phyloP scores from a whole-genome alignment of 2,329 filamentous ascomycete species.

The Cyphellophora attinorum region DNA sequence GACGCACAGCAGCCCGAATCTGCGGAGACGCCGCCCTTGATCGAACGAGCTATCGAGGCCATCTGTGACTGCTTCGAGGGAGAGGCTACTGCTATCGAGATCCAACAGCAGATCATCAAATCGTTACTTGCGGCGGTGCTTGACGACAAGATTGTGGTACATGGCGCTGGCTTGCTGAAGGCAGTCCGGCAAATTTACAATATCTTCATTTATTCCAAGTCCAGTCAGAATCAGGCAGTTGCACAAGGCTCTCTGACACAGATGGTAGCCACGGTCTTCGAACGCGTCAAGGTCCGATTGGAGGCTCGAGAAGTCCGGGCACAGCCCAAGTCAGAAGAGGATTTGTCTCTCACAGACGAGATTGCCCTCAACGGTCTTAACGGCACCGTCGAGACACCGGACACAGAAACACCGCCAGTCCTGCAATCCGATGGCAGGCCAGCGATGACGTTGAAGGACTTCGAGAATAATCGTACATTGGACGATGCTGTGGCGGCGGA shows the following conservation, averaged over 20 bases:
- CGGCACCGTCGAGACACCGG: constrained; percentile 14
- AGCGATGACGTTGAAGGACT: constrained; percentile 60
- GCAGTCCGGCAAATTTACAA: constrained; percentile 98
- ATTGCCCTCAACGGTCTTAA: constrained; percentile 23
- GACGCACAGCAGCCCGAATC: constrained; percentile 27
- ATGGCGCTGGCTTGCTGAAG: constrained; percentile 90
- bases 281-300: constrained; percentile 77
- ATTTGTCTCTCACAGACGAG: constrained; percentile 14
- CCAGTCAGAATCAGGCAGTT: constrained; percentile 88
- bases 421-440: constrained; percentile 32
- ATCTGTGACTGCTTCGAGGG: constrained; percentile 99
- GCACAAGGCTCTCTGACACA: constrained; percentile 94
- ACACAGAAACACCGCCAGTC: constrained; percentile 31
- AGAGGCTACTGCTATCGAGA: constrained; percentile 81
- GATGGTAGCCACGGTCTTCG: constrained; percentile 98
- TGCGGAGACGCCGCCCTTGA: constrained; percentile 55
- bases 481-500: constrained; percentile 58
- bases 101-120: constrained; percentile 97
- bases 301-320: constrained; percentile 73
- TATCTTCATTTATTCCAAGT: constrained; percentile 92
- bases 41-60: constrained; percentile 95
- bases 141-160: constrained; percentile 98
- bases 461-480: constrained; percentile 57
- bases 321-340: constrained; percentile 23
- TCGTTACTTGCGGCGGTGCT: constrained; percentile 88